Percentiles rank a stretch among this genome's conserved stretches.
Conservation (phyloP, 352 stramenopile species). For the Pelagophyceae sp. region DNA sequence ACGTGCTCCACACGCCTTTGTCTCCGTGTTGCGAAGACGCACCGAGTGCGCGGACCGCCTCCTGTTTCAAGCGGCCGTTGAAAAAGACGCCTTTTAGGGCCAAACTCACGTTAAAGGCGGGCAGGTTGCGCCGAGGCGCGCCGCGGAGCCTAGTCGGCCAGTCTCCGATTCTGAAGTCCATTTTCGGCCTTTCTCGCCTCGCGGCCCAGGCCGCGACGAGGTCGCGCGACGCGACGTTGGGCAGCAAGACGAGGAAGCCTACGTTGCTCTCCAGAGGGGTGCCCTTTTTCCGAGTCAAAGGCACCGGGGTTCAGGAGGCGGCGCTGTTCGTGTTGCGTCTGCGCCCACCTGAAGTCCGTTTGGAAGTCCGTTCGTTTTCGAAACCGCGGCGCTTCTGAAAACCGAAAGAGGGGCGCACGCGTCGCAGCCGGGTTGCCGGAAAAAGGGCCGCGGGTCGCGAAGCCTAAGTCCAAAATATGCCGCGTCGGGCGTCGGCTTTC, state of each 20-base stretch:
- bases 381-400: too few relatives aligned
- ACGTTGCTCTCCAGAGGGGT: neutral
- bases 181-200: neutral
- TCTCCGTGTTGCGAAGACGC: too few relatives aligned
- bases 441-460: conserved; percentile 5
- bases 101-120: conserved; percentile 3
- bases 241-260: neutral
- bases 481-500: neutral
- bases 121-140: neutral
- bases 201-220: too few relatives aligned
- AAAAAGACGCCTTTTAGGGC: neutral
- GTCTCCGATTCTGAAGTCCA: neutral
- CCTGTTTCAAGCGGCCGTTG: too few relatives aligned
- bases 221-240: neutral
- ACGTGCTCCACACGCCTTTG: too few relatives aligned
- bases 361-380: neutral
- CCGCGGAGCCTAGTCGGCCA: neutral
- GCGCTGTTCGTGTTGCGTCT: conserved; percentile 9
- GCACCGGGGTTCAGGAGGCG: conserved; percentile 17
- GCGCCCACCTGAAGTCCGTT: neutral
- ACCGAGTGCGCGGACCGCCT: too few relatives aligned
- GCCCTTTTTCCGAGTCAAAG: neutral
- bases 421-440: neutral
- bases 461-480: neutral
- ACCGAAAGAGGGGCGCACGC: neutral